Conservation (phyloP, 495 filamentous ascomycete species). For the Penicillium maclennaniae region DNA sequence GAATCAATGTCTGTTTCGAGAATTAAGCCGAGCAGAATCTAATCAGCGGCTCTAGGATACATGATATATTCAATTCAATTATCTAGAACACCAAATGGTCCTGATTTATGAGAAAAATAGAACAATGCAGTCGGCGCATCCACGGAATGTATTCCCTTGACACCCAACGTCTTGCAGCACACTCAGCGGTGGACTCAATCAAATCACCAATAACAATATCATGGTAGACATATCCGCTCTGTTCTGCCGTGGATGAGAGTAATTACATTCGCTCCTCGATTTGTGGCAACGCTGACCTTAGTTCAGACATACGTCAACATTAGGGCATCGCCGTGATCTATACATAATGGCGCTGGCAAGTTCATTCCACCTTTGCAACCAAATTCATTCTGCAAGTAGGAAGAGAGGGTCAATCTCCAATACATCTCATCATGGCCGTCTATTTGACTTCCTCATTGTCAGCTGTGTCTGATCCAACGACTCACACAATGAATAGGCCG, state of each 20-base stretch:
- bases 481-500: not conserved
- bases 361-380: not conserved
- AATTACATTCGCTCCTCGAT: not conserved
- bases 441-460: not conserved
- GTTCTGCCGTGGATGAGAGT: not conserved
- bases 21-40: not conserved
- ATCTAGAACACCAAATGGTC: not conserved
- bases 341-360: slow-evolving; percentile 1
- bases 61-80: not conserved
- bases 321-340: slow-evolving; percentile 4
- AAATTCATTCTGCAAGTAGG: not conserved
- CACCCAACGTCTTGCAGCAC: not conserved
- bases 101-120: too few species aligned
- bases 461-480: not conserved
- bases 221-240: not conserved
- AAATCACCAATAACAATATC: not conserved
- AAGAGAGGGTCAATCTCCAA: not conserved
- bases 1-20: not conserved
- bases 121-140: not conserved
- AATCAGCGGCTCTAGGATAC: not conserved
- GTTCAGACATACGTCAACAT: slow-evolving; percentile 20
- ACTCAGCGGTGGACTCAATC: too few species aligned
- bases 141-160: not conserved
- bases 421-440: not conserved
- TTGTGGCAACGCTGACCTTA: slow-evolving; percentile 10